Conservation (phyloP, 2,329 filamentous ascomycete species). For the Calonectria crousiana region DNA sequence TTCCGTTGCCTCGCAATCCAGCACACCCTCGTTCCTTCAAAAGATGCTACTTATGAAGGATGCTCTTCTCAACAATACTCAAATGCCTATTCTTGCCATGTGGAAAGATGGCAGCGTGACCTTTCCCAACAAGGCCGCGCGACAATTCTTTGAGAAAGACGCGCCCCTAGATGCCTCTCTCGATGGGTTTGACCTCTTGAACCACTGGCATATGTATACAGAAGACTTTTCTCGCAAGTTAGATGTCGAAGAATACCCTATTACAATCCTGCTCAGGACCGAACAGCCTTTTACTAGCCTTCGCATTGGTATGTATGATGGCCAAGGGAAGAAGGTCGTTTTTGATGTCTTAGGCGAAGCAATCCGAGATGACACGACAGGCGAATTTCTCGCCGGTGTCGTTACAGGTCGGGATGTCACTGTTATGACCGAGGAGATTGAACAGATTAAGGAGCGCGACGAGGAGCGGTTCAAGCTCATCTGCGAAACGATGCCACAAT, state of each 20-base stretch:
- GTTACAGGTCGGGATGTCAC: slow-evolving; percentile 81
- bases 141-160: slow-evolving; percentile 61
- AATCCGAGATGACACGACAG: slow-evolving; percentile 74
- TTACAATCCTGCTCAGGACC: slow-evolving; percentile 72
- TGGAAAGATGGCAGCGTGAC: slow-evolving; percentile 84
- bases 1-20: slow-evolving; percentile 63
- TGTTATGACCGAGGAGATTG: slow-evolving; percentile 75
- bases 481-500: slow-evolving; percentile 78
- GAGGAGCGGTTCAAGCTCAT: slow-evolving; percentile 82
- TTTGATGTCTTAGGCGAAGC: slow-evolving; percentile 77
- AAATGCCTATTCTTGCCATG: slow-evolving; percentile 81
- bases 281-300: slow-evolving; percentile 69
- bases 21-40: slow-evolving; percentile 74
- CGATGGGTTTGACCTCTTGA: slow-evolving; percentile 68
- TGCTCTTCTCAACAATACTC: slow-evolving; percentile 79
- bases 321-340: slow-evolving; percentile 63
- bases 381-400: slow-evolving; percentile 80
- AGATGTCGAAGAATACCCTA: slow-evolving; percentile 72
- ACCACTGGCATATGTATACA: slow-evolving; percentile 72
- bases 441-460: slow-evolving; percentile 76
- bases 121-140: slow-evolving; percentile 77
- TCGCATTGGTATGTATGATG: slow-evolving; percentile 73
- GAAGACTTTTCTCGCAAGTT: slow-evolving; percentile 74
- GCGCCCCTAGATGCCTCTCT: slow-evolving; percentile 54
- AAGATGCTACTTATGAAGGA: slow-evolving; percentile 84